Evolutionary conservation across 2,329 filamentous ascomycete species (phyloP).

Genomic region (Fusarium staphyleae): DNA sequence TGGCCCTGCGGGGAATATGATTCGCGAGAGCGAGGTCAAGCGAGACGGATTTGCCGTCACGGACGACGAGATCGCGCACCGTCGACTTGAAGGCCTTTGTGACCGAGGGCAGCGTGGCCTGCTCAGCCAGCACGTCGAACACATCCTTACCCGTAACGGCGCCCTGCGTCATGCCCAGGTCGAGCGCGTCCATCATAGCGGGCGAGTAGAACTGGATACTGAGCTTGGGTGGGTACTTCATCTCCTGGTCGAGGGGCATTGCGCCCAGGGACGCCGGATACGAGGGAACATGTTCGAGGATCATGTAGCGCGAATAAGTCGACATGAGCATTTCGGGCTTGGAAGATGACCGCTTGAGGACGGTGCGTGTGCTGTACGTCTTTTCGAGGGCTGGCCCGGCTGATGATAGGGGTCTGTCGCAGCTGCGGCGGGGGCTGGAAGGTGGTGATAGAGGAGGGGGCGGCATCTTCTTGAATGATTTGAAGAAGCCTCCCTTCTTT

Average conservation of each 20-base stretch:
- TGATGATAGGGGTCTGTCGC: slow-evolving; percentile 37
- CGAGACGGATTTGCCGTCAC: slow-evolving; percentile 48
- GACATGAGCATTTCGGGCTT: slow-evolving; percentile 34
- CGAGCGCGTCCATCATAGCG: slow-evolving; percentile 56
- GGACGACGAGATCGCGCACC: slow-evolving; percentile 51
- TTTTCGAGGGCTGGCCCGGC: slow-evolving; percentile 34
- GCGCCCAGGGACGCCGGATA: slow-evolving; percentile 33
- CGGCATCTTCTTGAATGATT: slow-evolving; percentile 43
- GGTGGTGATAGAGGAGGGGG: slow-evolving; percentile 37
- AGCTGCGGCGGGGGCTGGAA: slow-evolving; percentile 37
- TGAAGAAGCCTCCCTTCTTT: slow-evolving; percentile 46
- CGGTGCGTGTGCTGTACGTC: slow-evolving; percentile 39
- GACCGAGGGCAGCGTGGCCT: slow-evolving; percentile 52
- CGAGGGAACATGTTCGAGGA: slow-evolving; percentile 42
- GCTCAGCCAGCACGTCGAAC: slow-evolving; percentile 61
- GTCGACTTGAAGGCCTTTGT: slow-evolving; percentile 54
- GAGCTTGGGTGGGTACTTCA: slow-evolving; percentile 44
- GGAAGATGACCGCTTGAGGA: slow-evolving; percentile 32
- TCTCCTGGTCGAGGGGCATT: slow-evolving; percentile 41
- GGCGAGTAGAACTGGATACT: slow-evolving; percentile 56
- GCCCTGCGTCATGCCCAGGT: slow-evolving; percentile 47
- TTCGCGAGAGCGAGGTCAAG: slow-evolving; percentile 42
- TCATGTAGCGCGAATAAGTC: slow-evolving; percentile 45
- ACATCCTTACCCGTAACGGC: slow-evolving; percentile 57
- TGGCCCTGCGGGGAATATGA: slow-evolving; percentile 39